Evolutionary conservation across 345 rosid species (phyloP).

Genomic region (Dipteronia dyeriana): DNA sequence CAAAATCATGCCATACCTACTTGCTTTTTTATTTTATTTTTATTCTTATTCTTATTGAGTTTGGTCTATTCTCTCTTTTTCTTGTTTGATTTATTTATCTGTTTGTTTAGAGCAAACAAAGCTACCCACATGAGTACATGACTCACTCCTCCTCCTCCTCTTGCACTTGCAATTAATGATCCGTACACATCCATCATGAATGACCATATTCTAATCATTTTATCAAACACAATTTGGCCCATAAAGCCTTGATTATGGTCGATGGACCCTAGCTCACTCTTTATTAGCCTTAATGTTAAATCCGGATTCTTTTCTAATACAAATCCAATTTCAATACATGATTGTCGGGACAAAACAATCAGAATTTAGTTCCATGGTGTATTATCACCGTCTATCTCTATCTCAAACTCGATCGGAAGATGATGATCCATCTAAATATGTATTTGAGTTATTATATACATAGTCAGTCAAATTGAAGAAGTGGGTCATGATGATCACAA

Average conservation of each 20-base stretch:
- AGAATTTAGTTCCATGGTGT: too few species aligned
- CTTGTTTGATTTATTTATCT: neutral
- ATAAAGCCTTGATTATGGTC: neutral
- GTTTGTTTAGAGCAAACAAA: too few species aligned
- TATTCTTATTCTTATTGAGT: neutral
- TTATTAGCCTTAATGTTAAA: too few species aligned
- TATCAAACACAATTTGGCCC: constrained; percentile 7
- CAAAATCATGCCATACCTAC: neutral
- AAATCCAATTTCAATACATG: too few species aligned
- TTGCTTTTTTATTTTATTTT: neutral
- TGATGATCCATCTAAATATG: neutral
- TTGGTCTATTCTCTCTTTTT: neutral
- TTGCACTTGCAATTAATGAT: neutral
- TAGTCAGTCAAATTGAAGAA: neutral
- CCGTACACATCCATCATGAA: constrained; percentile 3
- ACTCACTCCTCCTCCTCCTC: neutral
- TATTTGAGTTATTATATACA: neutral
- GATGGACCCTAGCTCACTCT: too few species aligned
- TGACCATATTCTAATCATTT: neutral
- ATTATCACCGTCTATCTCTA: too few species aligned
- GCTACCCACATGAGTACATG: neutral
- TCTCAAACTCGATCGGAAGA: neutral
- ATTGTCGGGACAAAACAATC: too few species aligned
- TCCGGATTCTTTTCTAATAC: too few species aligned
- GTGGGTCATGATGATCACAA: neutral